Base-by-base conservation (phyloP, 1,284 basidiomycete genomes). In the Leccinum holopus region DNA sequence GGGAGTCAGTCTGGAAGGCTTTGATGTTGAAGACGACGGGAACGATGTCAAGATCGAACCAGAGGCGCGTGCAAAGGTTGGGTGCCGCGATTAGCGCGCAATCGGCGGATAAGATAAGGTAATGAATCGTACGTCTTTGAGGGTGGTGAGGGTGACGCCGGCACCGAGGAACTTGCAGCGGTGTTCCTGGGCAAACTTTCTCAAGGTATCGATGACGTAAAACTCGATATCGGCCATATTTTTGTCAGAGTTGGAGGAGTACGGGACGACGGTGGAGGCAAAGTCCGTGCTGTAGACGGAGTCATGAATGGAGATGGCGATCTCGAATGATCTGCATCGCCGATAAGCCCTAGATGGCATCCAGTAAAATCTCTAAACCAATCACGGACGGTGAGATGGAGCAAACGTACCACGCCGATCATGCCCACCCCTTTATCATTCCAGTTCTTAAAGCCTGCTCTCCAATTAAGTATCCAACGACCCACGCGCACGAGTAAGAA, bases 1-100 rank as follows among this genome's bases (percentile, higher is more conserved):
- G 68, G 3, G 88, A 90, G 68, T 91, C 89, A 5, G 88, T 90
- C 73, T 90, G 88, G 82, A 82, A 90, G 9, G 86, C 81, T 74
- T 90, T 91, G 82, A 91, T 91, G 76, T 91, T 91, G 80, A 91
- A 92, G 28, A 90, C 90, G 75, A 90, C 82, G 61, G 91, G 88
- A 18, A 91, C 87, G 59, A 91, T 85, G 72, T 92, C 89, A 73
- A 87, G 73, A 57, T 88, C 87, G 61, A 90, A 73, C 91, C 91
- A 90, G 16, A 91, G 82, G 57, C 85, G 85, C 49, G 90, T 92
- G 76, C 88, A 90, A 32, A 92, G 76, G 69, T 91, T 91, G 9
- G 90, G 90, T 52, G 80, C 81, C 86, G 30, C 21, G 61, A 49
- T 70, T 18, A 68, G 62, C 28, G 63, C 55, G 60, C 32, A 51